Percentiles rank a stretch among this genome's conserved stretches.
Conservation (phyloP, 345 rosid species). For the Xanthoceras sorbifolium region DNA sequence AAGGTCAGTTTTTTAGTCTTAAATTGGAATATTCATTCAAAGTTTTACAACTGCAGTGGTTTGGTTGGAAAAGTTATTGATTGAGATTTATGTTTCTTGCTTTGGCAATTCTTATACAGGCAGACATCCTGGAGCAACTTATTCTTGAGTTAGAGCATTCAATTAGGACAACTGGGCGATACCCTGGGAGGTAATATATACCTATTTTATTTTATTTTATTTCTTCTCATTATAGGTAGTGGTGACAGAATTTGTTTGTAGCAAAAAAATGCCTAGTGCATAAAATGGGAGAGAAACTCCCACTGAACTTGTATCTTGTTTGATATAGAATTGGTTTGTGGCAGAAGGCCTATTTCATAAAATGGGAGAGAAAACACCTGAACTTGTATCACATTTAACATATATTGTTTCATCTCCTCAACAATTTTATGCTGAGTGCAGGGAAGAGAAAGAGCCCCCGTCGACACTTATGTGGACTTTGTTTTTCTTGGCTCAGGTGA, state of each 20-base stretch:
- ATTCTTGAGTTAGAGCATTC: conserved; percentile 88
- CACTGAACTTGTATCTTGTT: background rate
- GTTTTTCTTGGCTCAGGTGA: conserved; percentile 94
- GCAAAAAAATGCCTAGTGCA: background rate
- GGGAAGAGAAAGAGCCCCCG: conserved; percentile 89
- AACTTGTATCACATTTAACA: background rate
- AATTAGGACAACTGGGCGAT: conserved; percentile 57
- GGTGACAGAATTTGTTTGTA: background rate
- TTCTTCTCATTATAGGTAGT: background rate
- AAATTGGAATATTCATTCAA: background rate
- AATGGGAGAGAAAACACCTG: background rate
- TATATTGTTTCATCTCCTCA: background rate
- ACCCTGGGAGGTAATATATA: conserved; percentile 73
- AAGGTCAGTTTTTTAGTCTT: conserved; percentile 52
- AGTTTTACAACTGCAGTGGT: conserved; percentile 8
- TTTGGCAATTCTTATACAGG: conserved; percentile 47
- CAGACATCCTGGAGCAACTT: conserved; percentile 81
- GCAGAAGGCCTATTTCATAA: background rate
- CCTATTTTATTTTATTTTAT: too few relatives aligned
- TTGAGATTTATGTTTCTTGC: conserved; percentile 11
- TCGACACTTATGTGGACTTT: conserved; percentile 91
- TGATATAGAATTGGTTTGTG: background rate
- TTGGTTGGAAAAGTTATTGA: background rate
- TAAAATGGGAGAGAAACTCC: background rate
- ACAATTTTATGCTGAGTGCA: conserved; percentile 38